Percentiles rank a stretch among this genome's conserved stretches.
These are phyloP conservation scores for Neurospora cerealis DNA, from an alignment of 495 filamentous ascomycete species.

Conservation along the genomic window DNA sequence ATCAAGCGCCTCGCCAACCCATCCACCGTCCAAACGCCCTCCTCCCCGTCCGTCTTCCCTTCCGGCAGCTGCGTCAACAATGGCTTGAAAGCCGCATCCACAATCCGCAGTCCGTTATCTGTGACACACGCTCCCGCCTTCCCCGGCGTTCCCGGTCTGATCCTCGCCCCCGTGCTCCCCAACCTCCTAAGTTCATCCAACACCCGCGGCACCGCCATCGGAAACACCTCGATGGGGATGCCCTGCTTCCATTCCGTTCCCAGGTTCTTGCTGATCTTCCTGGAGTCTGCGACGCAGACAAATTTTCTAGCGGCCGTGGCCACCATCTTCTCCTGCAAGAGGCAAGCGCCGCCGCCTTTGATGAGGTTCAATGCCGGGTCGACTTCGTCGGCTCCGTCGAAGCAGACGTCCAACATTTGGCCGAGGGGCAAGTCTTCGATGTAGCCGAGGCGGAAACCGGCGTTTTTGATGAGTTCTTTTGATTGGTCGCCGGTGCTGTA, in stretches of 20 bases:
- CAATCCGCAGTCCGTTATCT: conserved; percentile 87
- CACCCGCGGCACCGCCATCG: conserved; percentile 64
- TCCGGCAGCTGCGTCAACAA: conserved; percentile 44
- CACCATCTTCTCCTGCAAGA: conserved; percentile 97
- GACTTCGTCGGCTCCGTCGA: conserved; percentile 95
- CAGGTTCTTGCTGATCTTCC: conserved; percentile 62
- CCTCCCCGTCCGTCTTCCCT: conserved; percentile 28
- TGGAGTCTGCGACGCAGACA: conserved; percentile 86
- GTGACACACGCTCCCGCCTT: conserved; percentile 83
- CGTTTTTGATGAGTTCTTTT: too few species aligned
- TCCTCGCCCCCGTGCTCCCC: conserved; percentile 54
- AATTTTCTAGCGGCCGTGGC: conserved; percentile 78
- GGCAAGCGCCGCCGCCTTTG: conserved; percentile 91
- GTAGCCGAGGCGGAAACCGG: too few species aligned
- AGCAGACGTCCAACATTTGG: conserved; percentile 80
- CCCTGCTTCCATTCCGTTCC: conserved; percentile 66
- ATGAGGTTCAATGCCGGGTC: conserved; percentile 93
- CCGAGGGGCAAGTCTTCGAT: too few species aligned
- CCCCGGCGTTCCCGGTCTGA: conserved; percentile 55
- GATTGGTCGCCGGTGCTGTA: too few species aligned
- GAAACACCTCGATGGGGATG: conserved; percentile 89
- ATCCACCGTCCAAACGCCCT: conserved; percentile 68
- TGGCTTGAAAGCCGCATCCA: conserved; percentile 78
- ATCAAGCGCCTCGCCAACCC: too few species aligned
- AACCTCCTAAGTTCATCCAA: conserved; percentile 55